Evolutionary conservation across 2,329 filamentous ascomycete species (phyloP).

Genomic region (Aphanocladium album): DNA sequence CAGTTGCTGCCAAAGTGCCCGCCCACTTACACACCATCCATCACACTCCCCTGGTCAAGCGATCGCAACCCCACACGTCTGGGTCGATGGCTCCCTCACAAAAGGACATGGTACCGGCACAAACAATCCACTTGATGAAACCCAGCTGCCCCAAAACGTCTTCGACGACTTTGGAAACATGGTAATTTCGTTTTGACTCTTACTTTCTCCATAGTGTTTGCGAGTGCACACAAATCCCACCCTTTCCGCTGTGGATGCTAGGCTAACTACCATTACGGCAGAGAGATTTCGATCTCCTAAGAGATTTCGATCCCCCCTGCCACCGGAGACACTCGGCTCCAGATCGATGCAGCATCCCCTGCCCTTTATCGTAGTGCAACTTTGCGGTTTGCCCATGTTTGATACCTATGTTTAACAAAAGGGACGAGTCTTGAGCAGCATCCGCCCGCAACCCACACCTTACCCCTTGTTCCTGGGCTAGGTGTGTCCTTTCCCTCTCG

Average conservation of each 20-base stretch:
- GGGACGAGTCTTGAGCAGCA: background rate
- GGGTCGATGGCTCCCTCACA: background rate
- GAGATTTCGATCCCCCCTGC: background rate
- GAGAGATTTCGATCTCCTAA: background rate
- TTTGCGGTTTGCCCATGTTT: background rate
- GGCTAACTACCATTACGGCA: background rate
- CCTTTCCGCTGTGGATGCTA: background rate
- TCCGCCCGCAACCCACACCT: background rate
- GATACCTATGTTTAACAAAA: background rate
- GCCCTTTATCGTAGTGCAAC: background rate
- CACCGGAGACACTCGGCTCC: background rate
- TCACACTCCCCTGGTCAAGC: background rate
- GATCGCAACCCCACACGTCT: constrained; percentile 10
- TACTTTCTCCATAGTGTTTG: background rate
- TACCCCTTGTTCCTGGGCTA: background rate
- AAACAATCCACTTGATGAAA: background rate
- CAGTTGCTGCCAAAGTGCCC: background rate
- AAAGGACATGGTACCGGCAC: background rate
- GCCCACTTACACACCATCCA: background rate
- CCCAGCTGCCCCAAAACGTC: background rate
- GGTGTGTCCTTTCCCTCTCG: background rate
- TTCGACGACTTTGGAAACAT: constrained; percentile 10
- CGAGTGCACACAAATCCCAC: background rate
- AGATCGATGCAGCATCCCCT: constrained; percentile 1
- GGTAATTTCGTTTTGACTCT: constrained; percentile 12